A percentile compares a stretch with the other conserved stretches of the same genome.
Conservation (phyloP, 2,329 filamentous ascomycete genomes). For the Orbilia brochopaga region DNA sequence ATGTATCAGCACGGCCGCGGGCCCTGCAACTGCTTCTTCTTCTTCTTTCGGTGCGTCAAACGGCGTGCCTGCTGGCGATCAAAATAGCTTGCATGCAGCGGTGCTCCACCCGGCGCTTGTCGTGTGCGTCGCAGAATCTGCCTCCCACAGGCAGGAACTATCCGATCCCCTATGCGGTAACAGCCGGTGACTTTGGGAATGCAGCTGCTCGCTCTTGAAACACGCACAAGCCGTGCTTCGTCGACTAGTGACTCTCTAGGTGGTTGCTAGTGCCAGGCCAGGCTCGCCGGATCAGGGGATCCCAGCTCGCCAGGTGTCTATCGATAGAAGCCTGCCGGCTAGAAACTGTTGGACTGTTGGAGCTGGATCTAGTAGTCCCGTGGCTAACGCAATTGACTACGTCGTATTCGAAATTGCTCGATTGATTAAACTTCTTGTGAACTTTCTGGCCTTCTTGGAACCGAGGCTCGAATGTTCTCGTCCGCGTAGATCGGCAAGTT, state of each 20-base stretch:
- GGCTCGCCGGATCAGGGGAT: not conserved
- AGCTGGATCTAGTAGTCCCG: not conserved
- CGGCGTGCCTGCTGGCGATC: not conserved
- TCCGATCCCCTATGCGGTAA: not conserved
- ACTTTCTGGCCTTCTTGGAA: too few species aligned
- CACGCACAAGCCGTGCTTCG: not conserved
- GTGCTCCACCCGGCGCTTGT: constrained; percentile 1
- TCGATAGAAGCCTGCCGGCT: not conserved
- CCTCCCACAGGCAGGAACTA: too few species aligned
- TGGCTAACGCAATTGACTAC: too few species aligned
- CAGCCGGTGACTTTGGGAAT: not conserved
- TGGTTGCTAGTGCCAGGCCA: too few species aligned
- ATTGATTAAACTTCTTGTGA: too few species aligned
- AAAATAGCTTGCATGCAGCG: not conserved
- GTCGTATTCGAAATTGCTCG: too few species aligned
- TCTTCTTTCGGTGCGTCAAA: not conserved
- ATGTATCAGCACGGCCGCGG: not conserved
- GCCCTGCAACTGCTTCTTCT: too few species aligned
- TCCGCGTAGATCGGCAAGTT: too few species aligned
- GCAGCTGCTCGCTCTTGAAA: not conserved
- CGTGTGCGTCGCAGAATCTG: not conserved
- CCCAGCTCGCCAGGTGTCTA: not conserved
- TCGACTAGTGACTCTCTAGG: not conserved
- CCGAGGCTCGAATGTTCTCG: too few species aligned
- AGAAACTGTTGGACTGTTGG: not conserved